phyloP scores from a whole-genome alignment of 2,329 filamentous ascomycete genomes.

The Aciculosporium take region DNA sequence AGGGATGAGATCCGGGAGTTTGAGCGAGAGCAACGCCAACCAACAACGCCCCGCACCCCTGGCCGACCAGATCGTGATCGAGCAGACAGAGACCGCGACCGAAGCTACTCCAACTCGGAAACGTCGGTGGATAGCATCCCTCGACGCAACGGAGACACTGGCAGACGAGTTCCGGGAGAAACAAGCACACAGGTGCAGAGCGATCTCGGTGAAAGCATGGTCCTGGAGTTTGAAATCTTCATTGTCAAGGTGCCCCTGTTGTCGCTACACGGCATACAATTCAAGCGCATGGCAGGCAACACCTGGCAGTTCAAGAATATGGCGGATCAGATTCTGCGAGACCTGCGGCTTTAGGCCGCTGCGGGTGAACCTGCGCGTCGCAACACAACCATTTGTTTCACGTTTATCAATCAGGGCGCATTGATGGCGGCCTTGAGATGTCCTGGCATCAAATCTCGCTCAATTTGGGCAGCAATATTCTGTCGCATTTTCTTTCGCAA shows the following conservation, averaged over 20 bases:
- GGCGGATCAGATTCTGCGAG: slow-evolving; percentile 87
- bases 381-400: neutral
- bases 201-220: slow-evolving; percentile 72
- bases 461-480: neutral
- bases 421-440: neutral
- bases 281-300: slow-evolving; percentile 89
- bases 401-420: neutral
- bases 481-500: neutral
- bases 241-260: slow-evolving; percentile 95
- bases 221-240: slow-evolving; percentile 85
- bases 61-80: slow-evolving; percentile 22
- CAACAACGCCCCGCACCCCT: slow-evolving; percentile 28
- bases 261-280: slow-evolving; percentile 87
- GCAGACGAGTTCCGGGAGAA: slow-evolving; percentile 58
- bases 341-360: slow-evolving; percentile 55
- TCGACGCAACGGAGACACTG: slow-evolving; percentile 31
- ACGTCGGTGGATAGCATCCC: slow-evolving; percentile 63
- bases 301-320: slow-evolving; percentile 99
- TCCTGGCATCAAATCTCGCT: neutral
- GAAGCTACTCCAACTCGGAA: slow-evolving; percentile 77
- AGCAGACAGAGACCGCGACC: slow-evolving; percentile 34
- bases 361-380: neutral
- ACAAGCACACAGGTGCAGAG: slow-evolving; percentile 86
- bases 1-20: slow-evolving; percentile 58
- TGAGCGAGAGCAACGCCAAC: slow-evolving; percentile 23